Evolutionary conservation across 768 basidiomycete species (phyloP), one percentile per base, ranked within the genome.

Genomic region (Mycena albidolilacea): DNA sequence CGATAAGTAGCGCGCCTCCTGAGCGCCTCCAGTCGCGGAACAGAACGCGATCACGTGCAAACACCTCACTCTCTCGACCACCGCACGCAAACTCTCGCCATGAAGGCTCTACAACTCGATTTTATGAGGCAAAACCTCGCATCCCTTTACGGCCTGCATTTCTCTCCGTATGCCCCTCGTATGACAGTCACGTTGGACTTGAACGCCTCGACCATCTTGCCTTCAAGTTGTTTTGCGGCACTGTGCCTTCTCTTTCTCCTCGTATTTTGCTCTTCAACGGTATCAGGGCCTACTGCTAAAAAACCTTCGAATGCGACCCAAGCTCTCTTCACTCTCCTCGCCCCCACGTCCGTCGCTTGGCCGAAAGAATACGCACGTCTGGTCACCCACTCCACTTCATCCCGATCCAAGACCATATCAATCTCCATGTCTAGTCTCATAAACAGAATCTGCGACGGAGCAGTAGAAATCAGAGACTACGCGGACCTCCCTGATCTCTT

Each of bases 301-400:
- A 72, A 70, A 14, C 75, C 76, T 19, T 79, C 78, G 38, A 71
- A 62, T 5, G 72, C 79, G 48, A 77, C 83, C 41, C 82, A 82
- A 74, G 85, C 84, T 21, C 80, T 89, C 19, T 80, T 84, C 54
- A 79, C 80, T 5, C 72, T 90, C 44, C 67, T 89, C n/a, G 81
- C 80, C 1, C 87, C 89, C 7, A 84, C 84, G 1, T 82, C 80
- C 55, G 83, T 83, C n/a, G 81, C 86, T 52, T 88, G 87, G 87
- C 84, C 87, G 11, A 76, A 75, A 21, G 79, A 80, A 41, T 85
- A 88, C 74, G 75, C 79, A 50, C 44, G 69, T 60, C 78, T 83
- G 39, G 81, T 85, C 61, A 74, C 79, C 50, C 60, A 70, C 55
- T 61, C 70, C 15, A 58, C 39, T 39, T 67, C 66, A 39, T 17